Conservation (phyloP, 345 rosid species). For the Schrenkiella parvula region DNA sequence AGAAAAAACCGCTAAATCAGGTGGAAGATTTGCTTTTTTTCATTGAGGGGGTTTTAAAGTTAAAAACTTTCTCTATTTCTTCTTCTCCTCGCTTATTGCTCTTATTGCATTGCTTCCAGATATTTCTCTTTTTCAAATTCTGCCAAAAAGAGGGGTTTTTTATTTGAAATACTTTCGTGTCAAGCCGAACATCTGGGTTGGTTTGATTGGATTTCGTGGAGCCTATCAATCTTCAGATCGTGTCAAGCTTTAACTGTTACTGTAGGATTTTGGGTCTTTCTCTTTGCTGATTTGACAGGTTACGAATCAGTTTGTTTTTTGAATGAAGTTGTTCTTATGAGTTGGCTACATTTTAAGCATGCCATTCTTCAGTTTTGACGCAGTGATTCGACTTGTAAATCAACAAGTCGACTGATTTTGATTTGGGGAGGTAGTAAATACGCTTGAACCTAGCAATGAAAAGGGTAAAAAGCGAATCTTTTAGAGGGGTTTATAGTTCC, state of each 20-base stretch:
- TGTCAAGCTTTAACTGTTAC: slow-evolving; percentile 10
- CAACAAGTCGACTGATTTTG: slow-evolving; percentile 22
- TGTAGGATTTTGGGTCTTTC: not conserved
- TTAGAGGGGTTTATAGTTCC: slow-evolving; percentile 30
- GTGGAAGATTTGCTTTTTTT: slow-evolving; percentile 9
- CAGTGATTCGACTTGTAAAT: not conserved
- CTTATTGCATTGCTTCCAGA: not conserved
- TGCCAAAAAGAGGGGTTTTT: not conserved
- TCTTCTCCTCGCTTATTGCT: not conserved
- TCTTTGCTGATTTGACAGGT: slow-evolving; percentile 7
- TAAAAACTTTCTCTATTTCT: not conserved
- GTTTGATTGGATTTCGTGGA: slow-evolving; percentile 5
- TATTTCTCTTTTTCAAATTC: not conserved
- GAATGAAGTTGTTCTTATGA: slow-evolving; percentile 19
- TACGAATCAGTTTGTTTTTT: slow-evolving; percentile 3
- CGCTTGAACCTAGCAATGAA: slow-evolving; percentile 52
- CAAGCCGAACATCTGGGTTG: slow-evolving; percentile 16
- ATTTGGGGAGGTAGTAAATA: slow-evolving; percentile 25
- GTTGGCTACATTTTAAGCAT: slow-evolving; percentile 14
- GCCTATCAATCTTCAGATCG: slow-evolving; percentile 16
- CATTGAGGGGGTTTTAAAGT: not conserved
- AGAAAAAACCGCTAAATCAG: slow-evolving; percentile 17
- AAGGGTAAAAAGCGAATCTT: slow-evolving; percentile 64
- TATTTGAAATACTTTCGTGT: not conserved
- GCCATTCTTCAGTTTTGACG: slow-evolving; percentile 13